A percentile compares a stretch with the other conserved stretches of the same genome.
Evolutionary conservation across 164 flowering plant genomes (phyloP).

Genomic region (Vitis rotundifolia): DNA sequence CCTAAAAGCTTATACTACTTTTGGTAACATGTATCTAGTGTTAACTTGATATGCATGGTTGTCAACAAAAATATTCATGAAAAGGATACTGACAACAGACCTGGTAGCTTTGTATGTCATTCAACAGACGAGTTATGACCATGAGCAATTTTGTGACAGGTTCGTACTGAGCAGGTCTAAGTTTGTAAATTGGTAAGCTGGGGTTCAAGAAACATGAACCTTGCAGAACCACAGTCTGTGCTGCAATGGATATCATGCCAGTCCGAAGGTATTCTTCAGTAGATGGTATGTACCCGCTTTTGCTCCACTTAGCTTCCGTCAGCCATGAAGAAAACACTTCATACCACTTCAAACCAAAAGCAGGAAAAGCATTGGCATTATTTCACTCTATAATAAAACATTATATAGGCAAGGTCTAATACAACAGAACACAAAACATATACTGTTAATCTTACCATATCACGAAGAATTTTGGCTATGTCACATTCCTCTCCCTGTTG

Average conservation of each 20-base stretch:
- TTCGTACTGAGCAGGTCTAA: slow-evolving; percentile 11
- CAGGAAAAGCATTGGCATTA: neutral
- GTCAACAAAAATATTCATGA: too few species aligned
- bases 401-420: too few species aligned
- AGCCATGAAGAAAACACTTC: slow-evolving; percentile 43
- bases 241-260: slow-evolving; percentile 38
- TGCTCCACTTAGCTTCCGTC: slow-evolving; percentile 40
- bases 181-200: slow-evolving; percentile 4
- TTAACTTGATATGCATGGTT: too few species aligned
- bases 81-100: slow-evolving; percentile 9
- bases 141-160: slow-evolving; percentile 34
- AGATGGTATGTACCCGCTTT: slow-evolving; percentile 22
- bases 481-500: slow-evolving; percentile 15
- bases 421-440: too few species aligned
- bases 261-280: slow-evolving; percentile 33
- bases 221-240: slow-evolving; percentile 26
- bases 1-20: too few species aligned
- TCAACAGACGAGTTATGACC: slow-evolving; percentile 35
- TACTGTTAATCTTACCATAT: too few species aligned
- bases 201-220: slow-evolving; percentile 14
- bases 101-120: slow-evolving; percentile 34
- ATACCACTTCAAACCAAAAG: slow-evolving; percentile 23
- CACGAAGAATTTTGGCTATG: too few species aligned
- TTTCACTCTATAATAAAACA: neutral
- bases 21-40: too few species aligned